Percentiles rank a stretch among this genome's conserved stretches.
Conservation (phyloP, 1,139 yeast genomes). For the Candida freyschussii region DNA sequence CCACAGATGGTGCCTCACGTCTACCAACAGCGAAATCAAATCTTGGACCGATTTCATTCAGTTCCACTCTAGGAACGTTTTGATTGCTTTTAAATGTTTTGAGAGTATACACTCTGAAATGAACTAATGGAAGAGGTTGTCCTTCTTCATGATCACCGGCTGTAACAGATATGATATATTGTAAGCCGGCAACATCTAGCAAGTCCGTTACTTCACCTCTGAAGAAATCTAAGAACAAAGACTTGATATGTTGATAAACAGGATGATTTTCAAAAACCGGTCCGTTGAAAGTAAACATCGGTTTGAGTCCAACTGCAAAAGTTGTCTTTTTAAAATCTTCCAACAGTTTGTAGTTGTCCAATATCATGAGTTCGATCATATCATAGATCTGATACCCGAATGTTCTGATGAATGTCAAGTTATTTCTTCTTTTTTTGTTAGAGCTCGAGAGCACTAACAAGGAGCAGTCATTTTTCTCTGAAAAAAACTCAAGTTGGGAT, state of each 20-base stretch:
- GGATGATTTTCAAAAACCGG: conserved; percentile 90
- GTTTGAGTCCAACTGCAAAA: conserved; percentile 85
- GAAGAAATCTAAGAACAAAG: conserved; percentile 86
- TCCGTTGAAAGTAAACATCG: conserved; percentile 92
- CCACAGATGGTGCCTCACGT: conserved; percentile 78
- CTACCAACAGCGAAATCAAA: conserved; percentile 91
- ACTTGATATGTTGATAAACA: conserved; percentile 76
- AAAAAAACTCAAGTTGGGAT: conserved; percentile 78
- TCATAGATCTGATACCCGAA: conserved; percentile 88
- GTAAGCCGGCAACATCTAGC: conserved; percentile 93
- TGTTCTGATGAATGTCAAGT: conserved; percentile 80
- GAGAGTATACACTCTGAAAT: conserved; percentile 86
- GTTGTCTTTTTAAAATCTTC: conserved; percentile 78
- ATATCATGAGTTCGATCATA: conserved; percentile 85
- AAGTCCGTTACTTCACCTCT: conserved; percentile 79
- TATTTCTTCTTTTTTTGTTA: conserved; percentile 92
- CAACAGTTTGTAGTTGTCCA: conserved; percentile 63
- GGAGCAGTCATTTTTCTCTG: conserved; percentile 92
- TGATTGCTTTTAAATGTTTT: conserved; percentile 81
- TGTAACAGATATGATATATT: conserved; percentile 80
- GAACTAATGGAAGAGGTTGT: conserved; percentile 68
- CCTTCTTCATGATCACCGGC: conserved; percentile 73
- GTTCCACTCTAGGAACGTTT: conserved; percentile 87
- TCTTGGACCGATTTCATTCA: conserved; percentile 95
- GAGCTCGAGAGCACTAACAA: conserved; percentile 75